Evolutionary conservation across 805 yeast genomes (phyloP).

Genomic region (Soucietia sequanensis): DNA sequence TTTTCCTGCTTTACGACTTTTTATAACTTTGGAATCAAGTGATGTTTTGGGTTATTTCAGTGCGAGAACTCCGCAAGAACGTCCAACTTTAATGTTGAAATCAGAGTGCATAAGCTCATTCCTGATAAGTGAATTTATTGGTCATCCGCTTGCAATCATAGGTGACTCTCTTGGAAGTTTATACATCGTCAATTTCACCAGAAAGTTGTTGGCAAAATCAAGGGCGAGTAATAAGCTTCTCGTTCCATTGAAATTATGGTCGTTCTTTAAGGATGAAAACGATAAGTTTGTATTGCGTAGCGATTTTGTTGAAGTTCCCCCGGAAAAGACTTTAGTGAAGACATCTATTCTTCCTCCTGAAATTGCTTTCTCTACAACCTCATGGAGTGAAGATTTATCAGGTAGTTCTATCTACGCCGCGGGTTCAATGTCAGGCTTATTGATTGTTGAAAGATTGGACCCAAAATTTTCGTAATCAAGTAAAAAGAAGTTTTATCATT

Average conservation of each 20-base stretch:
- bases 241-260: slow-evolving; percentile 42
- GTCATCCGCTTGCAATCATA: slow-evolving; percentile 36
- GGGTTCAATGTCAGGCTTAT: slow-evolving; percentile 49
- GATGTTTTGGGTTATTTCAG: not conserved
- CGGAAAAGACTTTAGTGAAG: slow-evolving; percentile 25
- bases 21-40: not conserved
- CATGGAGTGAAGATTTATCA: slow-evolving; percentile 55
- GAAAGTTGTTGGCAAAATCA: slow-evolving; percentile 34
- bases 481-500: too few species aligned
- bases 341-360: slow-evolving; percentile 46
- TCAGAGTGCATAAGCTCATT: slow-evolving; percentile 31
- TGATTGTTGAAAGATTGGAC: slow-evolving; percentile 45
- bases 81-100: slow-evolving; percentile 26
- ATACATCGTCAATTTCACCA: slow-evolving; percentile 33
- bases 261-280: slow-evolving; percentile 13
- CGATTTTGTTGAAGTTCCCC: slow-evolving; percentile 26
- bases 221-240: slow-evolving; percentile 36
- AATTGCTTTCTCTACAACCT: slow-evolving; percentile 46
- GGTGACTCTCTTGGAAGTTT: slow-evolving; percentile 38
- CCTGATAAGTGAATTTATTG: slow-evolving; percentile 28
- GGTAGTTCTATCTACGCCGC: slow-evolving; percentile 52
- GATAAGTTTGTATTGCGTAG: slow-evolving; percentile 19
- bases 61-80: slow-evolving; percentile 33
- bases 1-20: not conserved
- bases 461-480: slow-evolving; percentile 10